A percentile compares a stretch with the other conserved stretches of the same genome.
phyloP scores from a whole-genome alignment of 352 stramenopile genomes.

The Phytophthora europaea region DNA sequence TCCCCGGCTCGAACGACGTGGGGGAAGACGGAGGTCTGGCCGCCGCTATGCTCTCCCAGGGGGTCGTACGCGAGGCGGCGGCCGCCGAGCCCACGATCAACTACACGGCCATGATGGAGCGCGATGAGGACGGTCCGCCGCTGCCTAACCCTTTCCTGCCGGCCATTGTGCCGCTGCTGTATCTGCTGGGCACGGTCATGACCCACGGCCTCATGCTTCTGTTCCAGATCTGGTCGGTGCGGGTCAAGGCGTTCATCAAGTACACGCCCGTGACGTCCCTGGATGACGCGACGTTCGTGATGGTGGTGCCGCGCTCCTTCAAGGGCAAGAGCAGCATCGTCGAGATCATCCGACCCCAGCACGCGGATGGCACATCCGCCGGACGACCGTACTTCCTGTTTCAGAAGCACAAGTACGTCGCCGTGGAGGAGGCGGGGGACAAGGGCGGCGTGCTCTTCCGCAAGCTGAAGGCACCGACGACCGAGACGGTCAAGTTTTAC shows the following conservation, averaged over 20 bases:
- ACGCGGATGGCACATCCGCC: constrained; percentile 45
- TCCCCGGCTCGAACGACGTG: constrained; percentile 39
- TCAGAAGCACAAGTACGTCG: constrained; percentile 92
- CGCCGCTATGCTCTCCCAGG: constrained; percentile 76
- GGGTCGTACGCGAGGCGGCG: constrained; percentile 65
- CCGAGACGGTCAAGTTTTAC: constrained; percentile 74
- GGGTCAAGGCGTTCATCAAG: constrained; percentile 86
- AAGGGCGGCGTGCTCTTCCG: constrained; percentile 79
- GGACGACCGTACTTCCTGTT: constrained; percentile 84
- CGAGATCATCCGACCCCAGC: constrained; percentile 55
- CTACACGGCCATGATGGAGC: constrained; percentile 64
- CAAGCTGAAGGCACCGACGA: constrained; percentile 81
- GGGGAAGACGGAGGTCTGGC: constrained; percentile 64
- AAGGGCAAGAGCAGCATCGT: constrained; percentile 91
- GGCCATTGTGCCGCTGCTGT: constrained; percentile 91
- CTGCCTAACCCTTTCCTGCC: constrained; percentile 93
- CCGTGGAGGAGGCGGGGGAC: constrained; percentile 62
- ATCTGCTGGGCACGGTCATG: constrained; percentile 79
- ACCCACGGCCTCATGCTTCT: constrained; percentile 90
- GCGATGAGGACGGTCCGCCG: constrained; percentile 70
- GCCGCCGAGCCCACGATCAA: constrained; percentile 49
- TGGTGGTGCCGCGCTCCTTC: constrained; percentile 87
- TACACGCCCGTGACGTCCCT: constrained; percentile 79
- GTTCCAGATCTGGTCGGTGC: constrained; percentile 90
- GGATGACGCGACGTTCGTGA: constrained; percentile 76